These are phyloP conservation scores for Houttuynia cordata DNA, from an alignment of 164 flowering plant genomes.

Conservation along the genomic window DNA sequence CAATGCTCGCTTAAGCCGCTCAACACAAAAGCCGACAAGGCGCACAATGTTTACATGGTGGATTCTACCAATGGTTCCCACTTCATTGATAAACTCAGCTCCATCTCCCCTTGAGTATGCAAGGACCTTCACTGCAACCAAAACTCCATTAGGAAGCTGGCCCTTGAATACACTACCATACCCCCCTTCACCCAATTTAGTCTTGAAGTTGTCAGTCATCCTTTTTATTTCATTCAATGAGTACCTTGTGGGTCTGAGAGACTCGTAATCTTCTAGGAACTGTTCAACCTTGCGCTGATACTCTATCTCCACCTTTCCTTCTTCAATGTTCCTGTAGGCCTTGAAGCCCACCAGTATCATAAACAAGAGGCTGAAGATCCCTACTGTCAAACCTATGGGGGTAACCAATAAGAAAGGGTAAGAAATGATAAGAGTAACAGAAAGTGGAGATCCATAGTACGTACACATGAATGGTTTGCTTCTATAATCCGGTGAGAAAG, in stretches of 20 bases:
- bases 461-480: too few relatives aligned
- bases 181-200: constrained; percentile 33
- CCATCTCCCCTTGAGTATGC: not conserved
- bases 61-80: constrained; percentile 10
- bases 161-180: not conserved
- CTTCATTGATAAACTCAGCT: constrained; percentile 22
- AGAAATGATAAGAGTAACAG: too few relatives aligned
- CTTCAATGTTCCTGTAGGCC: not conserved
- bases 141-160: constrained; percentile 8
- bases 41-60: constrained; percentile 19
- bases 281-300: constrained; percentile 1
- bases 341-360: not conserved
- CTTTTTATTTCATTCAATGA: constrained; percentile 19
- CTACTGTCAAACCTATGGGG: not conserved
- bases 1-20: constrained; percentile 4
- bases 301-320: not conserved
- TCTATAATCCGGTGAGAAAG: too few relatives aligned
- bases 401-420: not conserved
- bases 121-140: not conserved
- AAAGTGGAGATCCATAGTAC: too few relatives aligned
- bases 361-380: not conserved
- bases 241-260: constrained; percentile 19
- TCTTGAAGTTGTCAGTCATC: constrained; percentile 26
- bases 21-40: constrained; percentile 18
- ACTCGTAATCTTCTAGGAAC: constrained; percentile 13